Evolutionary conservation across 106 monocot species (phyloP), one percentile per base, ranked within the genome.

Genomic region (Allium cepa): DNA sequence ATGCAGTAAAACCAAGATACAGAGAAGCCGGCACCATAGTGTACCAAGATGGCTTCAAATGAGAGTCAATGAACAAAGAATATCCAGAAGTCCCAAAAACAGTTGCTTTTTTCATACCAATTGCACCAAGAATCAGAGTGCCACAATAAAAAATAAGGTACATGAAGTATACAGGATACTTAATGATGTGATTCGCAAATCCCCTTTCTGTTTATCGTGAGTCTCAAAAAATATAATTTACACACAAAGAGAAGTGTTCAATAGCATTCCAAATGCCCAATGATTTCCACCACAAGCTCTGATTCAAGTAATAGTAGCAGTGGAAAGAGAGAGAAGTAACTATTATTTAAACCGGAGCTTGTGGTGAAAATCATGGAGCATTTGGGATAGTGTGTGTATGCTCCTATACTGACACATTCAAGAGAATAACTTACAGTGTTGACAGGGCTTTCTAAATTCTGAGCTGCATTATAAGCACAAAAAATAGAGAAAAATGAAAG

Each of bases 11-110:
- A 57, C 97, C 97, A 66, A 97, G 92, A 82, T 92, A 92, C 3
- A 97, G 27, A 59, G 97, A 92, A 50, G 97, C 86, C 8, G 97
- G 97, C 36, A 92, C 80, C 97, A 97, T 97, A 2, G 92, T 87
- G 62, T 97, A 97, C 96, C 96, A 96, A 16, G 81, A 82, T 17
- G 91, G 84, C 68, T 84, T 86, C 70, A 97, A 65, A 78, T 92
- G 89, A 14, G 92, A 81, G 2, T 88, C 92, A 11, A 97, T 97
- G 74, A 97, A 97, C 47, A 97, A 58, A 72, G 82, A n/a, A n/a
- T n/a, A n/a, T n/a, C n/a, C n/a, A n/a, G n/a, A n/a, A n/a, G n/a
- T n/a, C n/a, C n/a, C n/a, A n/a, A 92, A 73, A 48, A 97, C 82
- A 55, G 89, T 82, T 15, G 92, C 79, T 8, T 26, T 84, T 79